Base-by-base conservation (phyloP, 2,329 filamentous ascomycete genomes). In the Exutisphaerella laricina region DNA sequence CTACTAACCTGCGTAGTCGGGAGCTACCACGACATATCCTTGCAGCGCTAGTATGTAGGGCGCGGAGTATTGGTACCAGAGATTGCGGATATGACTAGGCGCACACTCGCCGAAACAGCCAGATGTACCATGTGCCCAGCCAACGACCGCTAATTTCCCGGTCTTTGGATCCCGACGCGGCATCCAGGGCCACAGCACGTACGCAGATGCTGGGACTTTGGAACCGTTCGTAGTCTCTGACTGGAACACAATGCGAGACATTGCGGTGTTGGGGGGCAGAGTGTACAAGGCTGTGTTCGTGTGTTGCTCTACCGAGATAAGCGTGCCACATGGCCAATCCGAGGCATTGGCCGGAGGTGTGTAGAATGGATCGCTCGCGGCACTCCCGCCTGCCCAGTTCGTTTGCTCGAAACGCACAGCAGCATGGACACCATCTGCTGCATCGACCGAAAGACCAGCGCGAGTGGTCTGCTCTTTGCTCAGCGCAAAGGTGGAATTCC, bases 221-320 rank as follows among this genome's bases (percentile, higher is more conserved):
- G 66, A 67, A 3, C 70, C 69, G 43, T 74, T 72, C 16, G 68
- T 47, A n/a, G 64, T 66, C 14, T 60, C 63, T 0, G 71, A 70
- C 14, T 67, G 67, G 58, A 72, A 77, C 2, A 74, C 48, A 47
- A 77, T 66, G 10, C 73, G 67, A 1, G 71, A 75, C 31, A 77
- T 54, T 2, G 70, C 61, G 1, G 66, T 55, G n/a, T 55, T 58
- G 0, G 69, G 61, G 0, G 72, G 64, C 2, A 73, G 43, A 1
- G 66, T 66, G 54, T 68, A 74, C 3, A 52, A 41, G 0, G 57
- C 51, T 0, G 61, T 58, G 46, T 70, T 61, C 4, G 69, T 71
- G 47, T 57, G 45, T 5, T 58, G 38, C 48, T 74, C 66, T 13
- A 70, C 53, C 40, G 65, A 67, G 17, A 74, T 55, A 7, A 73